Evolutionary conservation across 768 basidiomycete genomes (phyloP), one percentile per base, ranked within the genome.

Genomic region (Tulasnella sp.): DNA sequence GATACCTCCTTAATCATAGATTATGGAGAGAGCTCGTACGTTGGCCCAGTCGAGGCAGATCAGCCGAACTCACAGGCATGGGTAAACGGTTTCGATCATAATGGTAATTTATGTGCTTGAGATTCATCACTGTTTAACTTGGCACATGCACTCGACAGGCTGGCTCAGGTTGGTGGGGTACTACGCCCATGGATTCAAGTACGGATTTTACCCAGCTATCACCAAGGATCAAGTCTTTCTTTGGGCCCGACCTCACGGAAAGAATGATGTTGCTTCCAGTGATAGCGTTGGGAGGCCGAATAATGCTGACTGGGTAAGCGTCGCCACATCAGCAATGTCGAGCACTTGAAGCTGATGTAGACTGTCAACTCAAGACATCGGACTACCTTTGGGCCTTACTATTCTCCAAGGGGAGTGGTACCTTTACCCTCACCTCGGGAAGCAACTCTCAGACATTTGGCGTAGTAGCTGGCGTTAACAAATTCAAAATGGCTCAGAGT

Each of bases 371-470:
- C n/a, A 16, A 83, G 78, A 71, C 75, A 4, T 60, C 73, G 53
- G 82, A 87, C 62, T 68, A 65, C 19, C 64, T 83, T 20, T 87
- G 83, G 81, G 82, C 69, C 5, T 68, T 83, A n/a, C 72, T 80
- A 4, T 67, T 84, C 56, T 68, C 79, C 15, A 75, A 74, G 8
- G 71, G 68, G 5, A 66, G 78, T 3, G 73, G 72, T 1, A 74
- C 61, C 13, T 78, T 85, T 16, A 73, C 67, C 1, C 70, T 86
- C 43, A 68, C 74, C 13, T 63, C 62, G 34, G 67, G 67, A 1
- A 72, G 72, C 0, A 72, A 74, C 3, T 45, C 69, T n/a, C 65
- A 72, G 56, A 72, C 68, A n/a, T 73, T 75, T 51, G 53, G 65
- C 24, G 76, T 82, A 6, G 61, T 68, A 5, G 40, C 77, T 8